Conservation (phyloP, 306 rosid genomes). For the Arachis hypogaea region DNA sequence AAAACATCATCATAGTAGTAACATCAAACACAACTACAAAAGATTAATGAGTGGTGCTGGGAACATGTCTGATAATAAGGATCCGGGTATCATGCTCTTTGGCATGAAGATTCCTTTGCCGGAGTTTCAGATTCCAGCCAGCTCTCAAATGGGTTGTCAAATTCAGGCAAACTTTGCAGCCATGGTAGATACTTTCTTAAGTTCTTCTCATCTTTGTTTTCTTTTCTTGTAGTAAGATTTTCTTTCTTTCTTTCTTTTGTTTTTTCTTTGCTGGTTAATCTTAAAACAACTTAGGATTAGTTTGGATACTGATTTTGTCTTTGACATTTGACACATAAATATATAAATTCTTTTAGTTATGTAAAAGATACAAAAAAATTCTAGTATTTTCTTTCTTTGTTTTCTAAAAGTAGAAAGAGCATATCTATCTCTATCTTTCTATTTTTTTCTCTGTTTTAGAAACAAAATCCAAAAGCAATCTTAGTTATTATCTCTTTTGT, state of each 20-base stretch:
- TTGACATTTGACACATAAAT: too few relatives aligned
- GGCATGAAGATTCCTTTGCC: conserved; percentile 64
- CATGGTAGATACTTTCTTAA: conserved; percentile 37
- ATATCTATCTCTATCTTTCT: too few relatives aligned
- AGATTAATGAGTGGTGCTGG: conserved; percentile 33
- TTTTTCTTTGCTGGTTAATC: too few relatives aligned
- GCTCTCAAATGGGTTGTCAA: conserved; percentile 39
- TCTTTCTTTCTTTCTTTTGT: not conserved
- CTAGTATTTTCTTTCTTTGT: too few relatives aligned
- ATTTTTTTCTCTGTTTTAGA: too few relatives aligned
- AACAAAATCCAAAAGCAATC: too few relatives aligned
- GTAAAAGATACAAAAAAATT: too few relatives aligned
- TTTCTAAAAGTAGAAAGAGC: too few relatives aligned
- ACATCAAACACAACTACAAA: not conserved
- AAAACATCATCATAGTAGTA: not conserved
- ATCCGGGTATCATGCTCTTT: conserved; percentile 69
- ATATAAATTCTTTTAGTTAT: too few relatives aligned
- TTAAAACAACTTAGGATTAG: too few relatives aligned
- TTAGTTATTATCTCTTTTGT: too few relatives aligned
- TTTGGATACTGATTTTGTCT: too few relatives aligned
- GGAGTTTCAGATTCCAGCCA: conserved; percentile 48
- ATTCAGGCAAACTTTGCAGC: conserved; percentile 43
- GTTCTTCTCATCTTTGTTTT: not conserved
- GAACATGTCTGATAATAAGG: conserved; percentile 39
- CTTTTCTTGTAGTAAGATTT: not conserved